Base-by-base conservation (phyloP, 345 rosid genomes). In the Stellera chamaejasme region DNA sequence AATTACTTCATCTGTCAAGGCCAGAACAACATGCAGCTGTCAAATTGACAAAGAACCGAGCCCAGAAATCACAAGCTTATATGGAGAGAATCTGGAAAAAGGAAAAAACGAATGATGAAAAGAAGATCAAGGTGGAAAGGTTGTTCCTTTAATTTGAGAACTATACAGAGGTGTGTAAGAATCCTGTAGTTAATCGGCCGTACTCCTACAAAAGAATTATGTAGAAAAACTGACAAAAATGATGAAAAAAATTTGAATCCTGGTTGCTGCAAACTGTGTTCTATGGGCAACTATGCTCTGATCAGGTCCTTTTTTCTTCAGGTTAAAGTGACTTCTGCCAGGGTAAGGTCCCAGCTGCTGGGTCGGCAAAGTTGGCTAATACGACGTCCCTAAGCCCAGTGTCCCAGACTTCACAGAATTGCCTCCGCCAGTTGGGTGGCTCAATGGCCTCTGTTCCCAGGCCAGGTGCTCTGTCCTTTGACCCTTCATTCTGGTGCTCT, bases 391-490 rank as follows among this genome's bases (percentile, higher is more conserved):
- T 83, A 56, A 93, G 75, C 41, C 92, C 95, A 0, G 99, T 87
- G 65, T 93, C 99, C 95, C 96, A 85, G 48, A 94, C 87, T 70
- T 94, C 95, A 55, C 99, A 94, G 75, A 94, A 94, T 74, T 75
- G 58, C 54, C 74, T 47, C 54, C 79, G 70, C 97, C 99, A 94
- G 67, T 90, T 77, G 0, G 65, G 64, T 14, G 99, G 99, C 64
- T 94, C 95, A 5, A 85, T 74, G 27, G 97, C 88, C 69, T 75
- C 85, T 0, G 99, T 94, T 50, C 99, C 99, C 0, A 94, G 69
- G 55, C 99, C 97, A 0, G 97, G 99, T 2, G 95, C 99, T 59
- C 97, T 74, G 67, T 90, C 99, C 74, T 79, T 85, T 8, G 99
- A 94, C 62, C 99, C 99, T 57, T 79, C 69, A 58, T 90, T 94